Percentiles rank a stretch among this genome's conserved stretches.
Conservation (phyloP, 2,329 filamentous ascomycete species). For the Xylaria sp. region DNA sequence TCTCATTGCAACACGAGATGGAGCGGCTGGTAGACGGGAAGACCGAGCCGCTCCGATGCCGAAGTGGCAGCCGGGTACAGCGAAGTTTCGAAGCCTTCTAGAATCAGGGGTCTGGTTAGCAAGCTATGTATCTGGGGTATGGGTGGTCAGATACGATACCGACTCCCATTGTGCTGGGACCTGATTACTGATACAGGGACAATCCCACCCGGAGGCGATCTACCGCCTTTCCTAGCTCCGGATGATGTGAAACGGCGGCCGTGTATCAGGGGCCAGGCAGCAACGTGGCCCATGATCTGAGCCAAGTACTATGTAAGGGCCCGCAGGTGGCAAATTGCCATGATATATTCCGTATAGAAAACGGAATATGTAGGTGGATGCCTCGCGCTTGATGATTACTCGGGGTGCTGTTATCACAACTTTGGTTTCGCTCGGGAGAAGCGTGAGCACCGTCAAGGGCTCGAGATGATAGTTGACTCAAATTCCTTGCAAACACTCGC, state of each 20-base stretch:
- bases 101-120: too few relatives aligned
- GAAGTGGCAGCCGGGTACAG: not conserved
- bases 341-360: not conserved
- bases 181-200: not conserved
- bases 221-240: not conserved
- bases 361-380: not conserved
- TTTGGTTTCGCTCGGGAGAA: not conserved
- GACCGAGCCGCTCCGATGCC: not conserved
- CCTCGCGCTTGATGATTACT: not conserved
- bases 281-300: not conserved
- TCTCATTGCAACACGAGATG: not conserved
- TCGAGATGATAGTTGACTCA: not conserved
- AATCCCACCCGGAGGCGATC: not conserved
- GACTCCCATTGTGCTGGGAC: not conserved
- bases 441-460: not conserved
- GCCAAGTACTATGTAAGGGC: not conserved
- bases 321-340: not conserved
- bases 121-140: too few relatives aligned
- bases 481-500: not conserved
- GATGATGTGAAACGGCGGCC: not conserved
- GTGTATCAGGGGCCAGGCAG: not conserved
- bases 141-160: not conserved
- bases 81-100: not conserved
- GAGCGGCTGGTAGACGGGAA: not conserved
- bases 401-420: constrained; percentile 3